Evolutionary conservation across 1,284 basidiomycete species (phyloP).

Genomic region (Testicularia cyperi): DNA sequence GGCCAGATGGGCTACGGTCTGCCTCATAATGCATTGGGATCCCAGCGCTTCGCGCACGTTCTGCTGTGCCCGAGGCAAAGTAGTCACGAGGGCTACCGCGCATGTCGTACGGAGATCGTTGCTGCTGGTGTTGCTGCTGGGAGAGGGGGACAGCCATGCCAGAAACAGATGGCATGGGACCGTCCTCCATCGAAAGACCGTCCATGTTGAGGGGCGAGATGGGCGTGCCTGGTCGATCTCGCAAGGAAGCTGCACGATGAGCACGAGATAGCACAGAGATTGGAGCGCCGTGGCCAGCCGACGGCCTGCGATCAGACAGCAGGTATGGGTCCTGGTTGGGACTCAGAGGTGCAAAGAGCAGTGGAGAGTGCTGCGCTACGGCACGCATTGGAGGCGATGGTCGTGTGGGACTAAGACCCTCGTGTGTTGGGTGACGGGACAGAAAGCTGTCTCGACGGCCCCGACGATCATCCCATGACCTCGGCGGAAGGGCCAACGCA

Average conservation of each 20-base stretch:
- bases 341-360: constrained; percentile 38
- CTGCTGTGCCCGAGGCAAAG: constrained; percentile 12
- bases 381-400: constrained; percentile 10
- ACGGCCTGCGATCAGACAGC: neutral
- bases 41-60: constrained; percentile 7
- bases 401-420: constrained; percentile 1
- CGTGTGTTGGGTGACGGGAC: constrained; percentile 2
- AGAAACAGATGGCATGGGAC: constrained; percentile 14
- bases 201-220: constrained; percentile 44
- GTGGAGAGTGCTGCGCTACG: constrained; percentile 19
- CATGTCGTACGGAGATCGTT: constrained; percentile 15
- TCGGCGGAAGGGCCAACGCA: neutral
- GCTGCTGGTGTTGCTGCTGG: no score
- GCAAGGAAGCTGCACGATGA: constrained; percentile 4
- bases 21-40: constrained; percentile 2
- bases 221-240: constrained; percentile 35
- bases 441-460: constrained; percentile 5
- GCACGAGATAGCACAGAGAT: neutral
- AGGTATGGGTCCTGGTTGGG: constrained; percentile 13
- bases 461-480: constrained; percentile 12
- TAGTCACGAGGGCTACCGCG: constrained; percentile 31
- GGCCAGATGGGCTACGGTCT: constrained; percentile 9
- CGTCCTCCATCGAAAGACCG: constrained; percentile 32
- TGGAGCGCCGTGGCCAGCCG: neutral
- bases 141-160: constrained; percentile 17